Evolutionary conservation across 352 stramenopile species (phyloP).

Genomic region (Blastocystis sp.): DNA sequence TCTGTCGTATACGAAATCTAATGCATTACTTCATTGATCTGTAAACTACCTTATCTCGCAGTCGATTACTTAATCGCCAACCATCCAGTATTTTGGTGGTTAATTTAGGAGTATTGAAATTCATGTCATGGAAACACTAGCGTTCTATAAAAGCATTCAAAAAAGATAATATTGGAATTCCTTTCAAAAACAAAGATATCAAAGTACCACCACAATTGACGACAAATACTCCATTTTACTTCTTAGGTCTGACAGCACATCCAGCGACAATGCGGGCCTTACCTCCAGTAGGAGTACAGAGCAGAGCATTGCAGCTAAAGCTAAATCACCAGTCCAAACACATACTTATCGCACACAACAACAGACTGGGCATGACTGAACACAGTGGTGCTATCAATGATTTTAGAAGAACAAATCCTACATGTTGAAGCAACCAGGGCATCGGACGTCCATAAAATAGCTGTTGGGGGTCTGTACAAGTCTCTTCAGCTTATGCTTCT

Average conservation of each 20-base stretch:
- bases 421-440: slow-evolving; percentile 98
- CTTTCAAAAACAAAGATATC: too few species aligned
- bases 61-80: neutral
- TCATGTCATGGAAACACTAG: neutral
- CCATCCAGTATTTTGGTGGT: neutral
- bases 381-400: slow-evolving; percentile 83
- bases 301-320: slow-evolving; percentile 57
- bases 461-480: slow-evolving; percentile 97
- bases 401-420: slow-evolving; percentile 44
- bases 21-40: neutral
- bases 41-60: neutral
- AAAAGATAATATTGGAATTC: too few species aligned
- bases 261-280: slow-evolving; percentile 59
- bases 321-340: neutral
- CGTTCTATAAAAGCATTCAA: neutral
- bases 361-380: slow-evolving; percentile 90
- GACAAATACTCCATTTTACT: too few species aligned
- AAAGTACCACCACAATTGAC: too few species aligned
- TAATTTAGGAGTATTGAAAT: neutral
- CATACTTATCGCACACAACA: slow-evolving; percentile 65
- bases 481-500: slow-evolving; percentile 98
- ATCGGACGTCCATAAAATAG: slow-evolving; percentile 99
- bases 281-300: slow-evolving; percentile 59
- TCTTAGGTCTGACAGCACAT: slow-evolving; percentile 48
- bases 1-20: neutral